Conservation (phyloP, 2,329 filamentous ascomycete genomes). For the Pseudocercospora pini-densiflorae region DNA sequence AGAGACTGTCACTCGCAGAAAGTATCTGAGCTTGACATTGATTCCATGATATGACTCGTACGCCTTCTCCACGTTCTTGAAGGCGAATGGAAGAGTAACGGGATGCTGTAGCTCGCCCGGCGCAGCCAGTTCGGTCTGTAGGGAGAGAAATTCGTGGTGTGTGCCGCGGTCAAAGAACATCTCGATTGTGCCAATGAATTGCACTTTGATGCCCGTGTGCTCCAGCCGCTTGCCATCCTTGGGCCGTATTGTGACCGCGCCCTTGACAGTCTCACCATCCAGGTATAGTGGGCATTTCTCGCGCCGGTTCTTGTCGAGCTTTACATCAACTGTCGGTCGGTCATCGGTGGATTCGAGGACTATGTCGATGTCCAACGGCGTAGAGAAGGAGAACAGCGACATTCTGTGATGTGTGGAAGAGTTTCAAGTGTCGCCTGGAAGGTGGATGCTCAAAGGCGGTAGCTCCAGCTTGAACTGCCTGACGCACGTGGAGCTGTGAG, state of each 20-base stretch:
- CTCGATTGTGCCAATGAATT: conserved; percentile 99
- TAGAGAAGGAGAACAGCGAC: conserved; percentile 96
- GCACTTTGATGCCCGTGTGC: conserved; percentile 98
- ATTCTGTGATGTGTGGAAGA: conserved; percentile 52
- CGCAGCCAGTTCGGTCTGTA: conserved; percentile 94
- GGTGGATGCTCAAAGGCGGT: not conserved
- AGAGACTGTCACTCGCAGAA: conserved; percentile 94
- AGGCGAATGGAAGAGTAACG: conserved; percentile 99
- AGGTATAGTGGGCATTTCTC: conserved; percentile 97
- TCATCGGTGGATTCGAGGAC: conserved; percentile 95
- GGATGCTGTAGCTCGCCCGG: conserved; percentile 98
- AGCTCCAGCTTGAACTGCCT: not conserved
- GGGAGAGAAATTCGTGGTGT: conserved; percentile 97
- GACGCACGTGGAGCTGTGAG: not conserved
- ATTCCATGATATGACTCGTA: conserved; percentile 99
- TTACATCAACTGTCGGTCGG: conserved; percentile 93
- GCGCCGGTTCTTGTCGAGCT: conserved; percentile 96
- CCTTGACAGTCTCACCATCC: conserved; percentile 98
- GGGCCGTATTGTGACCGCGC: conserved; percentile 88
- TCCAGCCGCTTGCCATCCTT: conserved; percentile 98
- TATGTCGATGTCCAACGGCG: conserved; percentile 97
- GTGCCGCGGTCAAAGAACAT: conserved; percentile 99
- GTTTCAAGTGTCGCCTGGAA: not conserved
- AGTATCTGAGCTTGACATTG: conserved; percentile 99
- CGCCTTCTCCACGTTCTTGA: conserved; percentile 99